Conservation (phyloP, 192 early-diverging fungal genomes). For the Backusella luteola region DNA sequence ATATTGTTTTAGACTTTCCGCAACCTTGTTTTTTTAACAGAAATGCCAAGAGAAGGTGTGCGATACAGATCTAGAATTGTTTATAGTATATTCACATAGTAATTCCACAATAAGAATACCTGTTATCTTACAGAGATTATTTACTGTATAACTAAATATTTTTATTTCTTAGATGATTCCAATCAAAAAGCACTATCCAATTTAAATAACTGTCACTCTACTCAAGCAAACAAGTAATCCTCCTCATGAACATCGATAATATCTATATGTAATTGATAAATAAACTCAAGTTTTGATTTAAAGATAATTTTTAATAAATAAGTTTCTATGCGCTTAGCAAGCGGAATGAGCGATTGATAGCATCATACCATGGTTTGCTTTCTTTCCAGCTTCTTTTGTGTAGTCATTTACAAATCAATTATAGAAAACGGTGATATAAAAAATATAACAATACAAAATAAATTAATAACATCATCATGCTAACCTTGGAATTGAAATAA, state of each 20-base stretch:
- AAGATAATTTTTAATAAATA: background rate
- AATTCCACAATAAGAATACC: background rate
- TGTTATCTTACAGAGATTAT: background rate
- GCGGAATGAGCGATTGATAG: background rate
- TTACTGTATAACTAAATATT: background rate
- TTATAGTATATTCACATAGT: background rate
- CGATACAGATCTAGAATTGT: background rate
- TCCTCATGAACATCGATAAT: background rate
- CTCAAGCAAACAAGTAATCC: background rate
- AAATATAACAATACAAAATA: background rate
- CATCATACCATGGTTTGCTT: background rate
- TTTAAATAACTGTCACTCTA: background rate
- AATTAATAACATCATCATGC: background rate
- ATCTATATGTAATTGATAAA: background rate
- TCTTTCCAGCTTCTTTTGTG: background rate
- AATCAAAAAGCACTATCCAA: background rate
- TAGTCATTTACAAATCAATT: background rate
- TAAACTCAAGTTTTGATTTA: background rate
- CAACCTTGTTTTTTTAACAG: background rate
- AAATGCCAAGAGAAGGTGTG: background rate
- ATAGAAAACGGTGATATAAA: background rate
- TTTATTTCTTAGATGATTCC: background rate
- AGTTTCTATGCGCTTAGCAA: background rate
- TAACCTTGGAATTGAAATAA: too few relatives aligned
- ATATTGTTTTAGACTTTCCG: background rate